Percentiles rank a stretch among this genome's conserved stretches.
Conservation (phyloP, 1,284 basidiomycete genomes). For the Athelia psychrophila region DNA sequence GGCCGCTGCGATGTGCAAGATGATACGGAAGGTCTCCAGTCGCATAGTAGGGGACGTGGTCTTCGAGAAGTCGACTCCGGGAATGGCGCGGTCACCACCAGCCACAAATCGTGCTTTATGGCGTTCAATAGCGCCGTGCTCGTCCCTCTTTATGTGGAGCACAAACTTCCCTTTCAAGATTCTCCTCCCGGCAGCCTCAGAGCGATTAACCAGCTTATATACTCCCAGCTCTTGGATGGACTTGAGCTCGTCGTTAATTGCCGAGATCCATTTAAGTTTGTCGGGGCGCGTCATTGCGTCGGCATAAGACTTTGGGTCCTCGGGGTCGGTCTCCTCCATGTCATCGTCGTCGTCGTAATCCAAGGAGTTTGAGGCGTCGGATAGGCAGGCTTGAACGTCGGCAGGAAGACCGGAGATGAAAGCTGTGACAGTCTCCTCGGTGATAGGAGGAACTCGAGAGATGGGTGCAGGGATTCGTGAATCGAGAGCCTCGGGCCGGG, state of each 20-base stretch:
- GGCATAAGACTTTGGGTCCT: conserved; percentile 19
- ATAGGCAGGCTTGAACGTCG: not conserved
- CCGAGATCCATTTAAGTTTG: conserved; percentile 18
- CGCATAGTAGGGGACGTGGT: conserved; percentile 39
- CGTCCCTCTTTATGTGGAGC: conserved; percentile 26
- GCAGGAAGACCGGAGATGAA: not conserved
- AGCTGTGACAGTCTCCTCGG: not conserved
- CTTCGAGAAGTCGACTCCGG: conserved; percentile 37
- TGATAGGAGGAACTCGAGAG: not conserved
- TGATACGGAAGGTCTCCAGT: conserved; percentile 30
- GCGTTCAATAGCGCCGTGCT: conserved; percentile 21
- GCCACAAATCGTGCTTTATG: conserved; percentile 36
- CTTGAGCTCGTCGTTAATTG: conserved; percentile 18
- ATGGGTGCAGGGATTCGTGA: not conserved
- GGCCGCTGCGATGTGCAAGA: conserved; percentile 34
- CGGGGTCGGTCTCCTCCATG: not conserved
- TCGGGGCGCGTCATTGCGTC: conserved; percentile 21
- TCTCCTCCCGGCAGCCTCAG: conserved; percentile 9
- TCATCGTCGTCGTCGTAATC: not conserved
- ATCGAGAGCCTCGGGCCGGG: not conserved
- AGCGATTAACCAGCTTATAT: conserved; percentile 24
- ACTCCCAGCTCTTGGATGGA: conserved; percentile 21
- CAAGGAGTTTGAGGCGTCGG: not conserved
- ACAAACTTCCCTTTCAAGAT: conserved; percentile 25
- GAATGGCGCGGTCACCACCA: conserved; percentile 36